Percentiles rank a stretch among this genome's conserved stretches.
These are phyloP conservation scores for Penicillium crustosum DNA, from an alignment of 2,329 filamentous ascomycete species.

Conservation along the genomic window DNA sequence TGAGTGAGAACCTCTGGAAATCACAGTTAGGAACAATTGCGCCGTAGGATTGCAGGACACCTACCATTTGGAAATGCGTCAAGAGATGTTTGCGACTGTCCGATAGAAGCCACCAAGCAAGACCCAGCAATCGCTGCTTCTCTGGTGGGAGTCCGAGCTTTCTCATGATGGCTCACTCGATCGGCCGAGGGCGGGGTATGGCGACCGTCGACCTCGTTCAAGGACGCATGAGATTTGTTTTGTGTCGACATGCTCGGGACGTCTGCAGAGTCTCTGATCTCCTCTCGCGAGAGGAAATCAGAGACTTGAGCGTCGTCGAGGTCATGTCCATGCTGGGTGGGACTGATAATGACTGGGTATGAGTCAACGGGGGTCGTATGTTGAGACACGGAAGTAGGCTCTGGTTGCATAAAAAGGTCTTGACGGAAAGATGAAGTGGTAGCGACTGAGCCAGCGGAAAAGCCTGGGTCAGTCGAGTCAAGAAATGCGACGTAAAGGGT, in stretches of 20 bases:
- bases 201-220: slow-evolving; percentile 26
- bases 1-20: slow-evolving; percentile 83
- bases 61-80: slow-evolving; percentile 77
- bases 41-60: slow-evolving; percentile 13
- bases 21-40: slow-evolving; percentile 2
- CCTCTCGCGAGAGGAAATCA: slow-evolving; percentile 44
- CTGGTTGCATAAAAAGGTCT: slow-evolving; percentile 65
- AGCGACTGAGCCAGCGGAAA: slow-evolving; percentile 56
- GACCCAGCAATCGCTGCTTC: slow-evolving; percentile 50
- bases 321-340: slow-evolving; percentile 62
- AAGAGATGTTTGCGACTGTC: slow-evolving; percentile 50
- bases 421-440: slow-evolving; percentile 31
- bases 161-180: slow-evolving; percentile 58
- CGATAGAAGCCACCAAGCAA: slow-evolving; percentile 50
- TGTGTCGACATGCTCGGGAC: slow-evolving; percentile 23
- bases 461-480: slow-evolving; percentile 52
- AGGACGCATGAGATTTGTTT: slow-evolving; percentile 22
- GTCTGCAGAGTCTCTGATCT: slow-evolving; percentile 36
- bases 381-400: slow-evolving; percentile 53
- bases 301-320: slow-evolving; percentile 46
- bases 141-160: slow-evolving; percentile 31
- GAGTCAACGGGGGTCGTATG: slow-evolving; percentile 44
- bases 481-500: slow-evolving; percentile 3
- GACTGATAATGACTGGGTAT: slow-evolving; percentile 35
- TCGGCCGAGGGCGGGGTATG: slow-evolving; percentile 43